Evolutionary conservation across 306 rosid species (phyloP).

Genomic region (Prunus dulcis): DNA sequence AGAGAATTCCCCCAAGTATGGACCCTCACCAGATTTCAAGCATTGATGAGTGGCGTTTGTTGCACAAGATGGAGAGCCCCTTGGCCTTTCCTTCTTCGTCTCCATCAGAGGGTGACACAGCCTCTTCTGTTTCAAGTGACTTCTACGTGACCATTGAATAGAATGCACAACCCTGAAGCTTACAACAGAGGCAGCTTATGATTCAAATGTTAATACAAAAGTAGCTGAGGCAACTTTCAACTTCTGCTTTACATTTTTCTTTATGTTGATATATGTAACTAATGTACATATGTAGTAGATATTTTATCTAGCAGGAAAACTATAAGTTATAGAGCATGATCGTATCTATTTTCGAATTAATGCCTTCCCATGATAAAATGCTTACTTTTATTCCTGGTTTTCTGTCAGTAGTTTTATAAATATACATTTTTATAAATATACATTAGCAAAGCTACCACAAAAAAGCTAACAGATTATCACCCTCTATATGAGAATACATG

Average conservation of each 20-base stretch:
- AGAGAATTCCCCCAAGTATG: constrained; percentile 30
- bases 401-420: neutral
- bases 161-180: neutral
- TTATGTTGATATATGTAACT: neutral
- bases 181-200: neutral
- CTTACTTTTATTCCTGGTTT: neutral
- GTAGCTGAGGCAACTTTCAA: neutral
- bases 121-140: constrained; percentile 32
- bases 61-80: constrained; percentile 31
- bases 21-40: constrained; percentile 29
- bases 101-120: constrained; percentile 22
- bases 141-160: constrained; percentile 32
- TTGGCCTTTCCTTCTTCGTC: constrained; percentile 22
- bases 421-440: neutral
- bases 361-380: neutral
- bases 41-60: constrained; percentile 69
- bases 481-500: neutral
- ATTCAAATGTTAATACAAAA: neutral
- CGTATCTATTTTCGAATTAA: neutral
- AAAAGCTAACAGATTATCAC: neutral
- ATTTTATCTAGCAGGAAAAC: neutral
- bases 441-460: neutral
- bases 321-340: neutral
- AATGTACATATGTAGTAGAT: neutral
- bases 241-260: neutral